Base-by-base conservation (phyloP, 192 early-diverging fungal genomes). In the Pecoramyces ruminantium region DNA sequence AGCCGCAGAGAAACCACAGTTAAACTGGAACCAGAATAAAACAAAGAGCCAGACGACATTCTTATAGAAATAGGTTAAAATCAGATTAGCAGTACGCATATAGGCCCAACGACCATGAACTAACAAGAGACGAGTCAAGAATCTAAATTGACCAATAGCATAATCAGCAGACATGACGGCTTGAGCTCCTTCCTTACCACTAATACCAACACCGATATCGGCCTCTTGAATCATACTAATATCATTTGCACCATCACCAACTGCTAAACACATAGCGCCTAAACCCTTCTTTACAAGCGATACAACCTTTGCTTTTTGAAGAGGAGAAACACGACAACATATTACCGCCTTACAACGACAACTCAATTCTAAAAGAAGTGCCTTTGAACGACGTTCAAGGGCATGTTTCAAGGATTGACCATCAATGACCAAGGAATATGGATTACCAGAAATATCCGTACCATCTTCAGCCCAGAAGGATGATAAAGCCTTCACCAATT, bases 301-400 rank as follows among this genome's bases (percentile, higher is more conserved):
- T 18, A 98, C 96, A 29, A 99, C 97, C 82, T 95, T 85, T 6
- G 97, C 97, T 86, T 99, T 99, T 86, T 99, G 97, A 80, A 99
- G 83, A 4, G 97, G 97, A 38, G 90, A 92, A 1, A 94, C 96
- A 38, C 97, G 90, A 81, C 96, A 98, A 86, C 96, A 98, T 18
- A 99, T 89, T 9, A 99, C 97, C 21, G 96, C 87, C 18, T 83
- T 80, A 82, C 90, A 92, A 27, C 86, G 78, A 79, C 88, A 89
- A 16, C 88, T 88, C 15, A 92, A 84, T 79, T 90, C 89, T 16
- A 92, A 80, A 14, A 92, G 82, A 27, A 87, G 38, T 8, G 83
- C 82, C 39, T 84, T 84, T 81, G 88, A 95, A 78, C 91, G 90
- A 28, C 90, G 90, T 51, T 91, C 86, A 39, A 95, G 88, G 15